Conservation (phyloP, 805 yeast species). For the Debaryomyces tyrocola region DNA sequence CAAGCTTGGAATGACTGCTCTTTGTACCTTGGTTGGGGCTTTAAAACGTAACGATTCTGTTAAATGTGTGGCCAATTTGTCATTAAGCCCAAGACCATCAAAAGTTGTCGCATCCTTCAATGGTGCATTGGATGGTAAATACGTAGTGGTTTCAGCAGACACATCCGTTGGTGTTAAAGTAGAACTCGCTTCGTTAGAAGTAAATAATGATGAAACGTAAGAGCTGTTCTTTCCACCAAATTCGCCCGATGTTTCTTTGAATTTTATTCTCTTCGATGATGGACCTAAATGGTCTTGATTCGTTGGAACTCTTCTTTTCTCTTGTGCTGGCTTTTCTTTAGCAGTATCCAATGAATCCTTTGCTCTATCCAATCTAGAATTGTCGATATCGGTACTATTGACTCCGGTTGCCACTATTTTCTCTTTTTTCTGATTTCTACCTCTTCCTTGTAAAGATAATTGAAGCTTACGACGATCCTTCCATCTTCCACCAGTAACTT, state of each 20-base stretch:
- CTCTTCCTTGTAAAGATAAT: slow-evolving; percentile 49
- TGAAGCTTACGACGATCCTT: slow-evolving; percentile 70
- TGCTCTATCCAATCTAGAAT: background rate
- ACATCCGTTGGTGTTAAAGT: slow-evolving; percentile 56
- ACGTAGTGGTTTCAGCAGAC: slow-evolving; percentile 33
- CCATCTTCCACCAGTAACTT: slow-evolving; percentile 77
- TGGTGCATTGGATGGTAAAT: slow-evolving; percentile 83
- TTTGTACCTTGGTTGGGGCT: slow-evolving; percentile 86
- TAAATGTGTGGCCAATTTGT: slow-evolving; percentile 52
- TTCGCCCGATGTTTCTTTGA: slow-evolving; percentile 50
- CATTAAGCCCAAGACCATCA: slow-evolving; percentile 66
- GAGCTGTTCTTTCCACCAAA: slow-evolving; percentile 58
- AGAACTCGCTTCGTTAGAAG: slow-evolving; percentile 40
- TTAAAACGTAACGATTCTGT: slow-evolving; percentile 53
- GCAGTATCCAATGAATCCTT: background rate
- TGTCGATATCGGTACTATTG: slow-evolving; percentile 24
- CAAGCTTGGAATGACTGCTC: slow-evolving; percentile 67
- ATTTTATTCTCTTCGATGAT: slow-evolving; percentile 36
- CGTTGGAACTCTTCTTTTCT: slow-evolving; percentile 9
- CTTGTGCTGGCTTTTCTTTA: background rate
- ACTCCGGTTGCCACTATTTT: slow-evolving; percentile 28
- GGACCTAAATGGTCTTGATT: slow-evolving; percentile 9
- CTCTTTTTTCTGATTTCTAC: slow-evolving; percentile 17
- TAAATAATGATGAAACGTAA: slow-evolving; percentile 82
- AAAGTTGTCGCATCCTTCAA: slow-evolving; percentile 68